Evolutionary conservation across 495 filamentous ascomycete species (phyloP).

Genomic region (Sporormia fimetaria): DNA sequence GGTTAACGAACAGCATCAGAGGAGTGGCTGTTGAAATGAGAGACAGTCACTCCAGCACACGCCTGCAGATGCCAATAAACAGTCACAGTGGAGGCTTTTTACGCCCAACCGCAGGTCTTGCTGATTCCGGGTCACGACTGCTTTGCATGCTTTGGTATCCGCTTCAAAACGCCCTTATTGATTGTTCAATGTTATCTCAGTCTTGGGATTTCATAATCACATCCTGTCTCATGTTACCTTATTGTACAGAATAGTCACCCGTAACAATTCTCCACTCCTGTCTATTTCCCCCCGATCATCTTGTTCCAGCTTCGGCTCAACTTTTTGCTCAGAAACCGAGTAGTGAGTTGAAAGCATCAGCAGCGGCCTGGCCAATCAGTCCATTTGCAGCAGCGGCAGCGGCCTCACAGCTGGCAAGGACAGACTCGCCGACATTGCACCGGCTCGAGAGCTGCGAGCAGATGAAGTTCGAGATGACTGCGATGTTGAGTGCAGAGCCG

Average conservation of each 20-base stretch:
- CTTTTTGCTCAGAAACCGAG: conserved; percentile 13
- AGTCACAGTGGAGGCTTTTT: neutral
- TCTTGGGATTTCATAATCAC: too few relatives aligned
- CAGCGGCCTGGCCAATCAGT: conserved; percentile 41
- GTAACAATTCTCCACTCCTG: neutral
- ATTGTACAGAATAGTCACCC: too few relatives aligned
- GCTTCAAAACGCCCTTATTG: too few relatives aligned
- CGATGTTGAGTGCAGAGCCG: conserved; percentile 46
- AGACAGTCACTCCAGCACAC: neutral
- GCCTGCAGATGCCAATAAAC: neutral
- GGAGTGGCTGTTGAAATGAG: neutral
- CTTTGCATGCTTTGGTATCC: too few relatives aligned
- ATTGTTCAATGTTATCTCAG: too few relatives aligned
- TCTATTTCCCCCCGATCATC: neutral
- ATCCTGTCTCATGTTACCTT: too few relatives aligned
- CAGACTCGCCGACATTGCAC: conserved; percentile 41
- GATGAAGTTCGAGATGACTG: conserved; percentile 45
- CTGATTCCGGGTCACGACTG: too few relatives aligned
- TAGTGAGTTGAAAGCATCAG: conserved; percentile 46
- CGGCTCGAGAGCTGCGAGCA: conserved; percentile 42
- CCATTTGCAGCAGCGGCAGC: conserved; percentile 35
- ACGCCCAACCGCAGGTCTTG: too few relatives aligned
- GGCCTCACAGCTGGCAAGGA: conserved; percentile 39
- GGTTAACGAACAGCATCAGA: neutral
- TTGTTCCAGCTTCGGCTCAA: neutral